Conservation (phyloP, 164 flowering plant genomes). For the Umbellularia californica region DNA sequence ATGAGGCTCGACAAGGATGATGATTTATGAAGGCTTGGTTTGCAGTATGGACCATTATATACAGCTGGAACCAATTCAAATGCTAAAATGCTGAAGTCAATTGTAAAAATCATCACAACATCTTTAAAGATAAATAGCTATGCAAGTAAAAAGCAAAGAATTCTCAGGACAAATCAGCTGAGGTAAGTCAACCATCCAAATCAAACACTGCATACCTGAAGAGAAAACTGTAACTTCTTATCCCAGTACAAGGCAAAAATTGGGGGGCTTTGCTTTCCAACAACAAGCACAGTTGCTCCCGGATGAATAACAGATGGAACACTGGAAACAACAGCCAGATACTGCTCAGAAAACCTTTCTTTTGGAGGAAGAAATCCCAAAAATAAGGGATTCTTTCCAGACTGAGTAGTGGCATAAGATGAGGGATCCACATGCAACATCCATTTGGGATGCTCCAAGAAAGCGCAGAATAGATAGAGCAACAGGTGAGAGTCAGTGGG, state of each 20-base stretch:
- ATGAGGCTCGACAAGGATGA: too few species aligned
- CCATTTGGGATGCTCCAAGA: conserved; percentile 94
- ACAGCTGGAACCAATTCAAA: background rate
- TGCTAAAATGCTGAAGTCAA: too few species aligned
- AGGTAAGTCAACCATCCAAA: background rate
- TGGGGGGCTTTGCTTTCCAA: conserved; percentile 81
- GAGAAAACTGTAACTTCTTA: conserved; percentile 80
- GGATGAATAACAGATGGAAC: conserved; percentile 79
- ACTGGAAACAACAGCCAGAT: conserved; percentile 59
- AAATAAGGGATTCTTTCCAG: conserved; percentile 90
- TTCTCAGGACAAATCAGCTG: background rate
- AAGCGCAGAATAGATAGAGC: conserved; percentile 87
- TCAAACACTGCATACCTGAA: conserved; percentile 50
- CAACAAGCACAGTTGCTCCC: conserved; percentile 70
- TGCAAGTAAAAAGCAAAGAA: background rate
- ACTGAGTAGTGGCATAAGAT: conserved; percentile 72
- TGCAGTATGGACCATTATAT: background rate
- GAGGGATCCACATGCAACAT: conserved; percentile 88
- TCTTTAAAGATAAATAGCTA: background rate
- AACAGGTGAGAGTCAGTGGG: conserved; percentile 92
- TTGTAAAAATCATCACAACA: background rate
- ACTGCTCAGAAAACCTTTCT: conserved; percentile 92
- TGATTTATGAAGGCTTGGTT: too few species aligned
- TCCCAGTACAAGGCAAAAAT: conserved; percentile 87
- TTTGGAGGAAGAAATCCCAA: conserved; percentile 86